These are phyloP conservation scores for Boletales sp. DNA, from an alignment of 768 basidiomycete species.

Conservation along the genomic window DNA sequence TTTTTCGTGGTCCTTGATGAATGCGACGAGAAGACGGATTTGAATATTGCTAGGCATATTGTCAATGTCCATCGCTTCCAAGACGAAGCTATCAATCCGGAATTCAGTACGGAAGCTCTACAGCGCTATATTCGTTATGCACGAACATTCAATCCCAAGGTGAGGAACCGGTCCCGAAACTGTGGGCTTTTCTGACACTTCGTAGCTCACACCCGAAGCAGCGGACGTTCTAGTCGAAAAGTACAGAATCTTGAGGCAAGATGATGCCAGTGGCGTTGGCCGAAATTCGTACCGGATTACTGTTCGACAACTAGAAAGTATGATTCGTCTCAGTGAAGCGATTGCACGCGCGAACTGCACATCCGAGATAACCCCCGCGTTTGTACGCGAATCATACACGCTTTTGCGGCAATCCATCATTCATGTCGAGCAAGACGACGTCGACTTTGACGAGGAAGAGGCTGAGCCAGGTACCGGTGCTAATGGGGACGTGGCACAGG, in stretches of 20 bases:
- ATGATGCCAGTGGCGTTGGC: conserved; percentile 84
- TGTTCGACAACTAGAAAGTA: conserved; percentile 95
- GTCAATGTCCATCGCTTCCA: conserved; percentile 96
- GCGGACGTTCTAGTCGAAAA: conserved; percentile 93
- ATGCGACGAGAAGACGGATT: conserved; percentile 87
- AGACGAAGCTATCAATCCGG: conserved; percentile 91
- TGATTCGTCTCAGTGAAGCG: conserved; percentile 97
- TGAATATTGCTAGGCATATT: conserved; percentile 94
- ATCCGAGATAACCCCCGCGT: conserved; percentile 91
- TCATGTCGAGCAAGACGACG: conserved; percentile 98
- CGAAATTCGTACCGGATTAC: conserved; percentile 96
- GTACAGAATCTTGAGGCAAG: conserved; percentile 87
- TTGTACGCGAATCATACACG: conserved; percentile 93
- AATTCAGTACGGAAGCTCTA: conserved; percentile 94
- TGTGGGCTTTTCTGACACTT: conserved; percentile 6
- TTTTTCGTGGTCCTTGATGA: conserved; percentile 99
- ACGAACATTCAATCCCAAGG: conserved; percentile 96
- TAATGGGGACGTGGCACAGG: conserved; percentile 31
- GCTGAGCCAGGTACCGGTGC: conserved; percentile 34
- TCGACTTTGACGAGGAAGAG: conserved; percentile 95
- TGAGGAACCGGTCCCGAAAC: conserved; percentile 21
- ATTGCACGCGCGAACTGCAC: conserved; percentile 97
- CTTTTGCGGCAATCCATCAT: conserved; percentile 96
- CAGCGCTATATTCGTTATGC: conserved; percentile 98
- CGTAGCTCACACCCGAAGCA: conserved; percentile 87